Base-by-base conservation (phyloP, 1,284 basidiomycete species). In the Ustilago xerochloae region DNA sequence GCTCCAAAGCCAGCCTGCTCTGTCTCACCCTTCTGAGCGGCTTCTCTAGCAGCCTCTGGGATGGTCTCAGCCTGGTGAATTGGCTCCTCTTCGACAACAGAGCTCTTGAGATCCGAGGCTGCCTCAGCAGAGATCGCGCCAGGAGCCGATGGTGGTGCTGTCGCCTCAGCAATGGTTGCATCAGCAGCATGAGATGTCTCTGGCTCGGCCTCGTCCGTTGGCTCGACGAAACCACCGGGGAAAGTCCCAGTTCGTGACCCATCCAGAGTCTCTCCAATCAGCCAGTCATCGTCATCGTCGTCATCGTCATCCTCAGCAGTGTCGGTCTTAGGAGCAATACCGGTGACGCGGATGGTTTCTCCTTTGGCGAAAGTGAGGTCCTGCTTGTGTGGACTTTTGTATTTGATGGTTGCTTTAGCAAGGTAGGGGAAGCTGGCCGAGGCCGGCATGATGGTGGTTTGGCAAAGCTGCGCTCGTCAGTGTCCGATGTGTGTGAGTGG, bases 281-380 rank as follows among this genome's bases (percentile, higher is more conserved):
- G 73, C 85, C 85, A 85, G 39, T 81, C 52, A 47, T 55, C 53
- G n/a, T 85, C 84, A 26, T 85, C 85, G 18, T 82, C 81, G 6
- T 80, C 81, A 8, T 80, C 77, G 13, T 75, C 71, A 9, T 77
- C 77, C 12, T 73, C 77, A 4, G 67, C 48, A 4, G 64, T 55
- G 7, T 69, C 63, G 13, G 60, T 59, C 53, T 74, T 78, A 28
- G 77, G 77, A 0, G 82, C 85, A 0, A 66, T 16, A 6, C 61
- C 74, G 6, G 73, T 63, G 38, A 85, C 85, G 15, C 78, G 78
- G 32, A 85, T 60, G 1, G 39, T 60, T 43, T 81, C 83, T 38
- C 82, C 84, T 57, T 79, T 82, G 28, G 65, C 66, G 64, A 85
- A 84, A 16, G 77, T 67, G 41, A 80, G 67, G 26, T 80, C 80